Conservation (phyloP, 2,329 filamentous ascomycete genomes). For the Trichophyton schoenleinii region DNA sequence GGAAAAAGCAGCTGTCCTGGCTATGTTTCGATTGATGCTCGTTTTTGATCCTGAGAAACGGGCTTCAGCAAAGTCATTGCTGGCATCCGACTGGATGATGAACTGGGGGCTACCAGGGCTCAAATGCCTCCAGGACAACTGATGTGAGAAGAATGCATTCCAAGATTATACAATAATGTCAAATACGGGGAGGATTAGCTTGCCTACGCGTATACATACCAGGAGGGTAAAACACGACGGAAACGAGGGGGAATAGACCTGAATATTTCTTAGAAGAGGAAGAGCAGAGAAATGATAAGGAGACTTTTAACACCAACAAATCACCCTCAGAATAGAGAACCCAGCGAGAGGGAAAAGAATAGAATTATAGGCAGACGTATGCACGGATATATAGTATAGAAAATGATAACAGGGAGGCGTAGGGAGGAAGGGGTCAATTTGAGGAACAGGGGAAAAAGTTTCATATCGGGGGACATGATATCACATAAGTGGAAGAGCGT, state of each 20-base stretch:
- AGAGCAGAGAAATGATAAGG: neutral
- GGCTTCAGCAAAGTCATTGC: slow-evolving; percentile 7
- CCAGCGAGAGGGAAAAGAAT: neutral
- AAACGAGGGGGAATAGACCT: no score
- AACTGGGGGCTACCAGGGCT: slow-evolving; percentile 11
- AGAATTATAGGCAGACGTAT: neutral
- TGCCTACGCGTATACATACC: neutral
- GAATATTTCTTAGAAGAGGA: neutral
- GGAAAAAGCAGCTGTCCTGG: slow-evolving; percentile 8
- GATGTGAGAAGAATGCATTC: neutral
- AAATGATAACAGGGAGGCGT: neutral
- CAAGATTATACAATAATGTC: neutral
- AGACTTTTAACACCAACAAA: neutral
- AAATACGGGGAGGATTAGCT: neutral
- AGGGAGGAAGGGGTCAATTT: neutral
- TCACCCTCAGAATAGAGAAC: neutral
- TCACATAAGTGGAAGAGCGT: neutral
- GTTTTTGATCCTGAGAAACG: slow-evolving; percentile 8
- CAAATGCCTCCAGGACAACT: neutral
- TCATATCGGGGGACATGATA: neutral
- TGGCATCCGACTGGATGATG: slow-evolving; percentile 12
- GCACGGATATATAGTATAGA: neutral
- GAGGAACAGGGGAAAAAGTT: neutral
- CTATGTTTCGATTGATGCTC: slow-evolving; percentile 12
- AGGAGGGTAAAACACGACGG: neutral